A percentile compares a stretch with the other conserved stretches of the same genome.
Conservation (phyloP, 495 filamentous ascomycete genomes). For the Hypoxylon rickii region DNA sequence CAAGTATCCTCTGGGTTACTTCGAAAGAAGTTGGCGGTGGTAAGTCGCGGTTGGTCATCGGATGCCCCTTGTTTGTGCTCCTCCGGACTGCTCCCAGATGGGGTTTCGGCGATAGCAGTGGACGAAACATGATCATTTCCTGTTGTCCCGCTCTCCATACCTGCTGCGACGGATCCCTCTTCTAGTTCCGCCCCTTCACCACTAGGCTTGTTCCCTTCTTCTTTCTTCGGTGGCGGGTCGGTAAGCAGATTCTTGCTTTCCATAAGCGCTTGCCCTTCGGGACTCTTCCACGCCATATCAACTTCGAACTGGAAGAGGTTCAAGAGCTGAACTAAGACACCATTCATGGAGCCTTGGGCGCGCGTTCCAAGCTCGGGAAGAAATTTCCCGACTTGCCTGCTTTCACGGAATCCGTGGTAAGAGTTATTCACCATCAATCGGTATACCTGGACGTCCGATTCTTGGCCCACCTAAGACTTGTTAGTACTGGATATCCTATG, state of each 20-base stretch:
- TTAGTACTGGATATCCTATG: constrained; percentile 14
- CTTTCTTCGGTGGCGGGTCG: background rate
- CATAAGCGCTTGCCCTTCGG: constrained; percentile 18
- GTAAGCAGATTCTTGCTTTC: constrained; percentile 11
- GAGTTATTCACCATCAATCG: constrained; percentile 34
- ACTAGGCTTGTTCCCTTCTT: constrained; percentile 4
- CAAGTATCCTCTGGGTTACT: too few relatives aligned
- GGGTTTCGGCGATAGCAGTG: too few relatives aligned
- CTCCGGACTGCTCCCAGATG: too few relatives aligned
- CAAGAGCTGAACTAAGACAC: constrained; percentile 22
- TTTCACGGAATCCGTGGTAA: constrained; percentile 31
- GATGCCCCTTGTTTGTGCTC: constrained; percentile 5
- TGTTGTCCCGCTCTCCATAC: too few relatives aligned
- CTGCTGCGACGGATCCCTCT: background rate
- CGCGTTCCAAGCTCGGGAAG: constrained; percentile 32
- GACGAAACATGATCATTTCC: too few relatives aligned
- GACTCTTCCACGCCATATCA: constrained; percentile 22
- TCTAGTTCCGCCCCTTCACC: background rate
- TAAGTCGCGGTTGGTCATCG: too few relatives aligned
- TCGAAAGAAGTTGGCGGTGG: too few relatives aligned
- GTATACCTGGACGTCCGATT: constrained; percentile 28
- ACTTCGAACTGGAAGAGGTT: constrained; percentile 35
- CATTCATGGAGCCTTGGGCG: constrained; percentile 24
- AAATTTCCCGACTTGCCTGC: constrained; percentile 35
- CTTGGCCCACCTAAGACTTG: constrained; percentile 31